Evolutionary conservation across 352 stramenopile species (phyloP).

Genomic region (Pythium rhizo-oryzae): DNA sequence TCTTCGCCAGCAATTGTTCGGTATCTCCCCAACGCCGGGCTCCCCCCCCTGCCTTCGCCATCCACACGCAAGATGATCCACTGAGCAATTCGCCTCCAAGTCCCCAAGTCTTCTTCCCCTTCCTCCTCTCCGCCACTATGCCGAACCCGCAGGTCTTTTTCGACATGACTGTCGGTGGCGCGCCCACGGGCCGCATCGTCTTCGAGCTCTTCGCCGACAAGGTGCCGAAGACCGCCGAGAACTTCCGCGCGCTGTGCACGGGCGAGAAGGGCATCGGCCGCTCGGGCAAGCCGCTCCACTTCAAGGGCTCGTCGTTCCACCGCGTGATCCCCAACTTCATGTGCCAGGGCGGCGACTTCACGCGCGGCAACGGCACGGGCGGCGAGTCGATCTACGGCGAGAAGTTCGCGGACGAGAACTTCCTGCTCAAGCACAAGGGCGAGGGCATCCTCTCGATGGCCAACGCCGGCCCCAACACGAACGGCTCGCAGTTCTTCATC

Average conservation of each 20-base stretch:
- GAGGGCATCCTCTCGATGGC: constrained; percentile 81
- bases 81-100: constrained; percentile 27
- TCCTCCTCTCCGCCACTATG: constrained; percentile 41
- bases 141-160: constrained; percentile 96
- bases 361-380: constrained; percentile 73
- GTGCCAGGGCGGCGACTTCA: constrained; percentile 89
- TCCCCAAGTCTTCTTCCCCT: constrained; percentile 18
- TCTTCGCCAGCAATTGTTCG: constrained; percentile 4
- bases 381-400: constrained; percentile 81
- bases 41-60: not conserved
- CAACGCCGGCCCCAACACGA: constrained; percentile 88
- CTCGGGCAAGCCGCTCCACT: constrained; percentile 96
- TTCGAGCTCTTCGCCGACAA: constrained; percentile 89
- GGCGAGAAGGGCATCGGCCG: constrained; percentile 82
- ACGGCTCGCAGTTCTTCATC: constrained; percentile 99
- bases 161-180: constrained; percentile 96
- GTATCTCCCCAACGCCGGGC: too few species aligned
- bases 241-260: constrained; percentile 71
- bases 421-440: constrained; percentile 86
- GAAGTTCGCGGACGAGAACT: constrained; percentile 87
- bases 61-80: constrained; percentile 7
- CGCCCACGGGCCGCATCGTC: constrained; percentile 89
- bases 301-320: constrained; percentile 97
- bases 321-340: constrained; percentile 97
- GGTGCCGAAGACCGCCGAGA: constrained; percentile 85